Evolutionary conservation across 352 stramenopile species (phyloP), one percentile per base, ranked within the genome.

Genomic region (Pythium utonaiense): DNA sequence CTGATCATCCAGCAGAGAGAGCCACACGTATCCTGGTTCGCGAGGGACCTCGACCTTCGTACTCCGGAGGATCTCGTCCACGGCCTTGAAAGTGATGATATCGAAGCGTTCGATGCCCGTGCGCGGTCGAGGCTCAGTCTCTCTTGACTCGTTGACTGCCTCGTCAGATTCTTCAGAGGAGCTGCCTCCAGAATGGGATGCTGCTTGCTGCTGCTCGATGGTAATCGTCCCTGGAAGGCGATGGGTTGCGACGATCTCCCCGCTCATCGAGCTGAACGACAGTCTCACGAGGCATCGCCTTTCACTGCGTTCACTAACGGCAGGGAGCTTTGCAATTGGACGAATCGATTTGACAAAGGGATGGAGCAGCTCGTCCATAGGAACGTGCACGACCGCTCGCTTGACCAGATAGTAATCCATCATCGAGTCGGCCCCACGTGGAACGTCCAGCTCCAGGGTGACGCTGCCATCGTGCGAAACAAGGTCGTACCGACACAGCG

Each of bases 371-470:
- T 89, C 80, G 52, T 75, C 55, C 55, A 83, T 62, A 17, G 78
- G 70, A 40, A 89, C 52, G 4, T 42, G 68, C 41, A 85, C 67
- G 1, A 64, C 40, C 0, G 57, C 70, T 30, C 74, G 67, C 67
- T 84, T 86, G 42, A 88, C 74, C 40, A 87, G 62, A 33, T 78
- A 89, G 59, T 85, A 87, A 59, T 88, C 77, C 53, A 73, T 73
- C 42, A 78, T 65, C 36, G 77, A 71, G 52, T 89, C 76, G 9
- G 74, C 74, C 0, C 75, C 69, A 0, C 60, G 25, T 1, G 80
- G 80, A 0, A 89, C 69, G 16, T 83, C 75, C 31, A 89, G 59
- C 42, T 87, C 74, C 25, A 89, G 44, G 22, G 53, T 64, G 1
- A 85, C 44, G 48, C 67, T 83, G 7, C 80, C 77, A 52, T 89